A percentile compares a stretch with the other conserved stretches of the same genome.
Conservation (phyloP, 1,284 basidiomycete genomes). For the Naganishia cerealis region DNA sequence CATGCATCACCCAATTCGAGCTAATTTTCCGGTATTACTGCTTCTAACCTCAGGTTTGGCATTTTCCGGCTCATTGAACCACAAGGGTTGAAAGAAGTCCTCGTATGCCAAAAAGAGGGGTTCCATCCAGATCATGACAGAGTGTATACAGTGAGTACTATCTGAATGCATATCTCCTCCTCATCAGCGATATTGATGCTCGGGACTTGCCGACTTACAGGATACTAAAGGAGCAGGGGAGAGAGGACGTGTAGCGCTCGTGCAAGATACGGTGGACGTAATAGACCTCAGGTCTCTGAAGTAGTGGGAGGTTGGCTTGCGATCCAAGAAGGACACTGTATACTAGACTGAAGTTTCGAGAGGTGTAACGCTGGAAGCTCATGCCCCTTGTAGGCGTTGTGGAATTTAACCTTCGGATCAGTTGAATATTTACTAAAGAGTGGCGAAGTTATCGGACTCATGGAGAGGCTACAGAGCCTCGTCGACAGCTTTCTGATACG, state of each 20-base stretch:
- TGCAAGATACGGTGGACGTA: constrained; percentile 6
- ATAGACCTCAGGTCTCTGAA: constrained; percentile 4
- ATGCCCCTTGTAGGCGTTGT: too few relatives aligned
- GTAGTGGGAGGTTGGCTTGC: neutral
- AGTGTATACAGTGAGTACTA: constrained; percentile 15
- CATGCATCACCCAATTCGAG: neutral
- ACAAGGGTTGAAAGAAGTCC: constrained; percentile 69
- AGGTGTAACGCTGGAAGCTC: too few relatives aligned
- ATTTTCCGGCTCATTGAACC: constrained; percentile 85
- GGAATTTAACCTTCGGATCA: too few relatives aligned
- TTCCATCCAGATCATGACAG: constrained; percentile 66
- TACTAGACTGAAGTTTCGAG: too few relatives aligned
- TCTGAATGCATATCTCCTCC: neutral
- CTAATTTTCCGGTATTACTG: constrained; percentile 19
- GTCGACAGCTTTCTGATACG: too few relatives aligned
- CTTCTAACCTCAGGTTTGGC: constrained; percentile 62
- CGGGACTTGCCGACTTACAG: neutral
- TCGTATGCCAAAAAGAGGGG: constrained; percentile 65
- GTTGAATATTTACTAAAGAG: too few relatives aligned
- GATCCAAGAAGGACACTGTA: too few relatives aligned
- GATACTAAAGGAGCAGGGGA: constrained; percentile 23
- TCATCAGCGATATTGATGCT: neutral
- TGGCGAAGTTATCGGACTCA: too few relatives aligned
- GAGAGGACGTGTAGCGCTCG: constrained; percentile 17
- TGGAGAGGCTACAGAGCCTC: too few relatives aligned